These are phyloP conservation scores for Erythrophleum ivorense DNA, from an alignment of 331 rosid genomes.

Conservation along the genomic window DNA sequence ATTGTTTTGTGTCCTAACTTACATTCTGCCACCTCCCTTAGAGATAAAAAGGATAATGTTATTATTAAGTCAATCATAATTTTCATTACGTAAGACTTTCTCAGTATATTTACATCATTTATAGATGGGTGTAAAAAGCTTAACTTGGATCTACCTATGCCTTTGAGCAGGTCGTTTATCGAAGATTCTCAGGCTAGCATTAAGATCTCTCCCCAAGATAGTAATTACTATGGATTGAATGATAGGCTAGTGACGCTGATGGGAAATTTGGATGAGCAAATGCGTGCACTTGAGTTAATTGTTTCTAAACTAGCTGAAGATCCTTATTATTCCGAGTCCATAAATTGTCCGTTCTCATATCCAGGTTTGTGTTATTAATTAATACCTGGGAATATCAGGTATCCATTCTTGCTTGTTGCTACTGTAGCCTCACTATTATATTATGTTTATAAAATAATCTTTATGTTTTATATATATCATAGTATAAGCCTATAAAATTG, in stretches of 20 bases:
- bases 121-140: slow-evolving; percentile 23
- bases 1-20: slow-evolving; percentile 5
- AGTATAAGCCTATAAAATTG: not conserved
- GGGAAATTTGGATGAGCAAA: slow-evolving; percentile 92
- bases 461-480: not conserved
- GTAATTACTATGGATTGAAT: slow-evolving; percentile 82
- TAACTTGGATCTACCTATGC: slow-evolving; percentile 38
- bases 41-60: not conserved
- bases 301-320: slow-evolving; percentile 91
- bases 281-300: slow-evolving; percentile 87
- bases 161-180: slow-evolving; percentile 80
- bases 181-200: slow-evolving; percentile 98
- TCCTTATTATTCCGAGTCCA: slow-evolving; percentile 87
- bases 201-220: slow-evolving; percentile 98
- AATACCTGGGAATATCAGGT: slow-evolving; percentile 23
- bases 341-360: slow-evolving; percentile 90
- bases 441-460: not conserved
- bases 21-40: slow-evolving; percentile 1
- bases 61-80: slow-evolving; percentile 20
- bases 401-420: slow-evolving; percentile 28
- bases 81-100: slow-evolving; percentile 22
- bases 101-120: slow-evolving; percentile 24
- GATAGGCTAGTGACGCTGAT: slow-evolving; percentile 93
- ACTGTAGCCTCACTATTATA: not conserved
- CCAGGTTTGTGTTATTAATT: slow-evolving; percentile 66